Evolutionary conservation across 352 stramenopile species (phyloP), one percentile per base, ranked within the genome.

Genomic region (Blastocystis sp.): DNA sequence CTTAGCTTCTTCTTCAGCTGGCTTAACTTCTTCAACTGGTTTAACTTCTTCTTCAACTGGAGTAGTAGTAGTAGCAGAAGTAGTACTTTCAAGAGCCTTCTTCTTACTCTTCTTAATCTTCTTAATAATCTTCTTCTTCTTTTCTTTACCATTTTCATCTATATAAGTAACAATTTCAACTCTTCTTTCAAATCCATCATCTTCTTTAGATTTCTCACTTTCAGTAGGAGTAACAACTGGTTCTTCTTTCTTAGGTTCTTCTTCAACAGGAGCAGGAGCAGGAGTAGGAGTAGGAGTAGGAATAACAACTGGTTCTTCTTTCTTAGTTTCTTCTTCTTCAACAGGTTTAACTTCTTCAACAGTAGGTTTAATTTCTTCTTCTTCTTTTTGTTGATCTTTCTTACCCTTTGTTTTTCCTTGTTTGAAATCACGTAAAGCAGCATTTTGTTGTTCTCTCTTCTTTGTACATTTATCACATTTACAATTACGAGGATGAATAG

Each of bases 51-150:
- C 33, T 11, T 43, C 36, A 4, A 10, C n/a, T n/a, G n/a, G n/a
- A n/a, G n/a, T n/a, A n/a, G n/a, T n/a, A n/a, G n/a, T n/a, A n/a
- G n/a, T n/a, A 4, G 36, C 27, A 18, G 36, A 43, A 43, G 36
- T 43, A 9, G 18, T 43, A 18, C 9, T 43, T n/a, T n/a, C 36
- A 18, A 10, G 33, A n/a, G n/a, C 52, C 19, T 54, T 10, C 52
- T 62, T 41, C 27, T 34, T 42, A 2, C 16, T 42, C 24, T 52
- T 19, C 33, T 45, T 62, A 39, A 62, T 27, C 40, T 32, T 25
- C 52, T 49, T 16, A 18, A 27, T 37, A 39, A 62, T 42, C 18
- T 48, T 32, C 18, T 16, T 18, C 36, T 28, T 31, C 33, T 62
- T 42, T 10, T 52, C 52, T 35, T 62, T 42, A 2, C 16, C 52